Base-by-base conservation (phyloP, 148 eudicot genomes). In the Camellia granthamiana region DNA sequence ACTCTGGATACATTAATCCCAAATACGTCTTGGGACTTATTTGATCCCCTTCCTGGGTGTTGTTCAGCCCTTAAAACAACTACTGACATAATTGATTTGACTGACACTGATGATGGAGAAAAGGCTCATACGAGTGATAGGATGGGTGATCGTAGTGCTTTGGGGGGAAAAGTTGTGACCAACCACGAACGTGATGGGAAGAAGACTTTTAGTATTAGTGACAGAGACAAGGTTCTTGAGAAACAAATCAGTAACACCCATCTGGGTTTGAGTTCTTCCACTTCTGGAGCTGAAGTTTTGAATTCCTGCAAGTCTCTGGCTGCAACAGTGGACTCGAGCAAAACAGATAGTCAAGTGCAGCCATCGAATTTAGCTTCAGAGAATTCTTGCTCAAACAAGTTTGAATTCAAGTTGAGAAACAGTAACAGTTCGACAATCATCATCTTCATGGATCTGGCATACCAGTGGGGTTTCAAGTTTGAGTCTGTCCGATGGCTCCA, bases 81-180 rank as follows among this genome's bases (percentile, higher is more conserved):
- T 23, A 23, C 30, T 23, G 79, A 77, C 49, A 16, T 77, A n/a
- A 74, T 77, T 63, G 83, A 85, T 68, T 63, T 80, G 81, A 66
- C 78, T 43, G 66, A 69, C 56, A 49, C 66, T 14, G 63, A 69
- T 41, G 84, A 84, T 14, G 72, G 75, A 54, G 59, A 78, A 71
- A 52, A 72, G 59, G 80, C 42, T 14, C 9, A 16, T 23, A 72
- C 78, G 12, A 10, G 69, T 42, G 47, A n/a, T 46, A 44, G 79
- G 4, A 58, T 69, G 46, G n/a, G 18, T 3, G 56, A 46, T n/a
- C 2, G 5, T 51, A 4, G 62, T 55, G 71, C 68, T 15, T 49
- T 16, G 5, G 16, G 30, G 51, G 65, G 21, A 11, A 47, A 9
- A 77, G 54, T 52, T 77, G 61, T 73, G 18, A 61, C 68, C 47